Base-by-base conservation (phyloP, 1,284 basidiomycete species). In the Malassezia sympodialis region DNA sequence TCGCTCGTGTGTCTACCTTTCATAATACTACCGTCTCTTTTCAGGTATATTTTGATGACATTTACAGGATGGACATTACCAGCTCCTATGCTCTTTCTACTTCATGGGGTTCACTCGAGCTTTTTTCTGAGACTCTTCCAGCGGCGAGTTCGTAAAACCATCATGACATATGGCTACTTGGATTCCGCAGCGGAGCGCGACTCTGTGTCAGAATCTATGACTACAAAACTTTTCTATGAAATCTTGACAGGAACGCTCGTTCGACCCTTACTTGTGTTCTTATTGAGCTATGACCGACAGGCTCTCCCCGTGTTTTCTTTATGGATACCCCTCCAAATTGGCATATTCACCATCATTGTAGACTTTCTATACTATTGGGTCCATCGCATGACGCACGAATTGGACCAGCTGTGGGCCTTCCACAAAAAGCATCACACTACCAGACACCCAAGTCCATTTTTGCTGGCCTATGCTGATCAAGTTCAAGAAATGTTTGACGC, bases 281-380 rank as follows among this genome's bases (percentile, higher is more conserved):
- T 49, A 53, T 21, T 66, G 55, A 46, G 49, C 49, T 23, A 60
- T 53, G 6, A 39, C 28, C 19, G 51, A 42, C 8, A 52, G 31
- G 0, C 14, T 46, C 3, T 44, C 49, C 47, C 56, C 41, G 12
- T 17, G 2, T 30, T 55, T 8, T 19, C 17, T 10, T 10, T 55
- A 0, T 62, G 59, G 62, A 19, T 64, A 1, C 60, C 58, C 6
- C 3, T 66, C 14, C 61, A 66, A 35, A 32, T 54, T 30, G 51
- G 40, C 2, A 42, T 60, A 24, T 61, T 57, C 15, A 51, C 58
- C 10, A 32, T 60, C 11, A 46, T 57, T 15, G 47, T 56, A 6
- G 64, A 68, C 50, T 67, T 67, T 26, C 60, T 57, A 34, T 72
- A 67, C 54, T 71, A 67, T 57, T 60, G 59, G 58, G 68, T 65